phyloP scores from a whole-genome alignment of 345 rosid genomes.

The Citrus australasica region DNA sequence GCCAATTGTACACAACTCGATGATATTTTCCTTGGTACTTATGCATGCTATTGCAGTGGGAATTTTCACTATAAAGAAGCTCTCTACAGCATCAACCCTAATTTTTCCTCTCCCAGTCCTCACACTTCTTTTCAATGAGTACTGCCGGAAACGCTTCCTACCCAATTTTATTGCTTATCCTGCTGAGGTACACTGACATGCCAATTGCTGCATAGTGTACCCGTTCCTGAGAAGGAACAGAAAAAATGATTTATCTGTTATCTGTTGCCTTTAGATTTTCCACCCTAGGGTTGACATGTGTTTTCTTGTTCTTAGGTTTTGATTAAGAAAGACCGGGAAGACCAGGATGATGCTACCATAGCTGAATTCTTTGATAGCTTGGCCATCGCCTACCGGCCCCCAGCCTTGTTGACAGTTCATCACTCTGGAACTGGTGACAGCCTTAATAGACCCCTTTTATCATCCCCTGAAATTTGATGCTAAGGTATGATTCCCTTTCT shows the following conservation, averaged over 20 bases:
- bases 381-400: conserved; percentile 75
- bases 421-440: conserved; percentile 44
- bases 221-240: background rate
- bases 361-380: conserved; percentile 49
- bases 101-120: conserved; percentile 71
- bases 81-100: conserved; percentile 63
- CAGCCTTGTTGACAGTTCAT: conserved; percentile 63
- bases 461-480: conserved; percentile 40
- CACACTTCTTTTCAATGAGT: conserved; percentile 92
- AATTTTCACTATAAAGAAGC: conserved; percentile 73
- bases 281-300: conserved; percentile 1
- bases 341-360: conserved; percentile 52
- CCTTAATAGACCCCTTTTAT: conserved; percentile 65
- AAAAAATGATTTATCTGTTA: background rate
- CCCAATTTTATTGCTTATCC: conserved; percentile 75
- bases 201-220: background rate
- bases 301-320: conserved; percentile 42
- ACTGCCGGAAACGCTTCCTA: conserved; percentile 92
- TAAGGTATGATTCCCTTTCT: conserved; percentile 21
- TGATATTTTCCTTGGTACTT: conserved; percentile 82
- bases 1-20: conserved; percentile 90
- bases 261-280: background rate
- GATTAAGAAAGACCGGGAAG: conserved; percentile 73
- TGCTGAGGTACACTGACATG: conserved; percentile 60
- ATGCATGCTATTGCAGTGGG: conserved; percentile 95